These are phyloP conservation scores for Fusarium sp. DNA, from an alignment of 2,329 filamentous ascomycete genomes.

Conservation along the genomic window DNA sequence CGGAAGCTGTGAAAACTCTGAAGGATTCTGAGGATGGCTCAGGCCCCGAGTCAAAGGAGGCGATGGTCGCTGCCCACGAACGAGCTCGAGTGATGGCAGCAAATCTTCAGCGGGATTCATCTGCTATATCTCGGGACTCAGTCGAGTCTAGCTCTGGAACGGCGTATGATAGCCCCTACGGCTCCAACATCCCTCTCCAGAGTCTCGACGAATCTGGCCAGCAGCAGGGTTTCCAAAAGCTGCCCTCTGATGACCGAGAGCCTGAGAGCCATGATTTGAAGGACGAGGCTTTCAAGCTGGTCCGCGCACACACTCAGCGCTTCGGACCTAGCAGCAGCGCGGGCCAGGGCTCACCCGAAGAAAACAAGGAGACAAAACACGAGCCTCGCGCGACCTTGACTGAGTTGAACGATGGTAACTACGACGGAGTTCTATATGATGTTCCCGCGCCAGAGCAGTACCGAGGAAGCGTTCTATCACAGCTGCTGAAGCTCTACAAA, in stretches of 20 bases:
- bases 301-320: constrained; percentile 55
- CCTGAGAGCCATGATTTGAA: constrained; percentile 22
- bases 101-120: constrained; percentile 52
- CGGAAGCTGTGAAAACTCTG: constrained; percentile 51
- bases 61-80: constrained; percentile 54
- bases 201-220: constrained; percentile 42
- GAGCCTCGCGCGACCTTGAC: constrained; percentile 42
- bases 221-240: constrained; percentile 40
- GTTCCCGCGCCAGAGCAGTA: constrained; percentile 56
- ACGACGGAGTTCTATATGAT: constrained; percentile 54
- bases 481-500: constrained; percentile 60
- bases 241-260: constrained; percentile 19
- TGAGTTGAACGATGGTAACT: constrained; percentile 54
- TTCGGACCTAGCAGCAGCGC: constrained; percentile 27
- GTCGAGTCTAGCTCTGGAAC: constrained; percentile 52
- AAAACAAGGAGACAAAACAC: constrained; percentile 22
- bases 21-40: constrained; percentile 44
- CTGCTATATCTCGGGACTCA: constrained; percentile 50
- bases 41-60: constrained; percentile 50
- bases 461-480: constrained; percentile 58
- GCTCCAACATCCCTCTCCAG: constrained; percentile 49
- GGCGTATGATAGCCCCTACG: constrained; percentile 41
- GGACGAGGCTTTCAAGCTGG: constrained; percentile 56
- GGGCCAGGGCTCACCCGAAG: constrained; percentile 12
- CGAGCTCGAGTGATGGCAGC: constrained; percentile 57